A percentile compares a stretch with the other conserved stretches of the same genome.
phyloP scores from a whole-genome alignment of 1,284 basidiomycete genomes.

The Wallemia mellicola region DNA sequence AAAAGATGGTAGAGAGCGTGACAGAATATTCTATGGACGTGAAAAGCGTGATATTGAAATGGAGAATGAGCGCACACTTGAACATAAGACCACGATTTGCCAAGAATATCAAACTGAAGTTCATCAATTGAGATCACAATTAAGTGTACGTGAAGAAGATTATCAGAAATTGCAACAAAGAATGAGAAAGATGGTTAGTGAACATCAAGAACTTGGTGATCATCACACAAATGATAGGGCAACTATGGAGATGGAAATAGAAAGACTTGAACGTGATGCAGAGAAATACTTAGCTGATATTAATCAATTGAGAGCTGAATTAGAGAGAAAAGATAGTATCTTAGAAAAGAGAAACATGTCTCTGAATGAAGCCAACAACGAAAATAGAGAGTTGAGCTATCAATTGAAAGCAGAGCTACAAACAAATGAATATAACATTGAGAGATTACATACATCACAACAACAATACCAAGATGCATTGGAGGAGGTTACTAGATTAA shows the following conservation, averaged over 20 bases:
- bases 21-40: slow-evolving; percentile 3
- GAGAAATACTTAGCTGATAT: slow-evolving; percentile 53
- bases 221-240: slow-evolving; percentile 51
- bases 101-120: slow-evolving; percentile 11
- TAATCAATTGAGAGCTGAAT: slow-evolving; percentile 34
- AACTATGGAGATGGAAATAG: slow-evolving; percentile 67
- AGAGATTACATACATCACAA: slow-evolving; percentile 22
- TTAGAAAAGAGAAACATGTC: slow-evolving; percentile 29
- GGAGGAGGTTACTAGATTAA: slow-evolving; percentile 27
- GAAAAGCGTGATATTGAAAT: slow-evolving; percentile 16
- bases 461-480: slow-evolving; percentile 26
- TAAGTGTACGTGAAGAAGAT: slow-evolving; percentile 23
- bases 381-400: slow-evolving; percentile 42
- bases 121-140: slow-evolving; percentile 18
- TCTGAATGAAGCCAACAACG: slow-evolving; percentile 23
- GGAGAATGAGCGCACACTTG: slow-evolving; percentile 16
- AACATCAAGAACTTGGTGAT: slow-evolving; percentile 44
- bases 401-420: slow-evolving; percentile 56
- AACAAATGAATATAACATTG: slow-evolving; percentile 44
- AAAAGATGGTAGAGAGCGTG: slow-evolving; percentile 12
- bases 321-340: slow-evolving; percentile 33
- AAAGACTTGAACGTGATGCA: slow-evolving; percentile 57
- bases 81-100: slow-evolving; percentile 2
- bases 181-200: slow-evolving; percentile 31
- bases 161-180: slow-evolving; percentile 40